phyloP scores from a whole-genome alignment of 495 filamentous ascomycete genomes.

The Podospora fimiseda region DNA sequence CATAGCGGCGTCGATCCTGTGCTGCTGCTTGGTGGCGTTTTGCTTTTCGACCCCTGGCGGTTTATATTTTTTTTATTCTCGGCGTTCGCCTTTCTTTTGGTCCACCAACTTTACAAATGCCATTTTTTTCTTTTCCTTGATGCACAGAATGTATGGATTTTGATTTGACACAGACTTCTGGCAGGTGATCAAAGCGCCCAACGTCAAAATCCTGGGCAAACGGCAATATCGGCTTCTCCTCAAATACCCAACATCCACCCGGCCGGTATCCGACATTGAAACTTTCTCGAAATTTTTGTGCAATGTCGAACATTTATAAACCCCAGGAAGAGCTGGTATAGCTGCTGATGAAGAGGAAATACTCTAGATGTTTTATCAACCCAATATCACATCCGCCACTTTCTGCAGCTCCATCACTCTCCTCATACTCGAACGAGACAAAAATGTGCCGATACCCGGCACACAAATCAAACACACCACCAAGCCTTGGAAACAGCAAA shows the following conservation, averaged over 20 bases:
- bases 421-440: background rate
- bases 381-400: background rate
- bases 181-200: background rate
- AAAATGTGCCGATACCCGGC: background rate
- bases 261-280: background rate
- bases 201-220: background rate
- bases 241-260: background rate
- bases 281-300: background rate
- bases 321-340: no score
- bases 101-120: background rate
- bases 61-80: background rate
- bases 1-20: background rate
- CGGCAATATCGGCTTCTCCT: background rate
- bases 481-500: background rate
- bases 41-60: background rate
- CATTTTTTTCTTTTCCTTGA: background rate
- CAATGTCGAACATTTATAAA: background rate
- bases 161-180: background rate
- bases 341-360: background rate
- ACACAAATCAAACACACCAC: background rate
- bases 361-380: background rate
- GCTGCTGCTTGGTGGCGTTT: slow-evolving; percentile 5
- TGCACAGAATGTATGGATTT: background rate
- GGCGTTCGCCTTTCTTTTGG: background rate
- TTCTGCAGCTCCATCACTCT: no score